Evolutionary conservation across 306 rosid species (phyloP).

Genomic region (Malus asiatica): DNA sequence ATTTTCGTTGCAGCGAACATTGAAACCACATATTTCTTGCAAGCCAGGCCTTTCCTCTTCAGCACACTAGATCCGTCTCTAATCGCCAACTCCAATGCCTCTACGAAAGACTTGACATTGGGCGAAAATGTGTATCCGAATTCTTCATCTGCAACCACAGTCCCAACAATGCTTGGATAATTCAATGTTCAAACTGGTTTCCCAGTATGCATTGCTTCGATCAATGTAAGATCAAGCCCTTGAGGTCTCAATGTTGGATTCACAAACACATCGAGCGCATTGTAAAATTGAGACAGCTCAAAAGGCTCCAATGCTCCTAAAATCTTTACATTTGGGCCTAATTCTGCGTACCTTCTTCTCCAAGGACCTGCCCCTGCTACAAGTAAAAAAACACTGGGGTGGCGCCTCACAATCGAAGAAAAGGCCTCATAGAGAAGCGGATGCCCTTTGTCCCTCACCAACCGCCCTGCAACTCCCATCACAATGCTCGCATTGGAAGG

Average conservation of each 20-base stretch:
- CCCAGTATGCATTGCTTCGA: constrained; percentile 21
- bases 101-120: constrained; percentile 17
- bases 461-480: constrained; percentile 28
- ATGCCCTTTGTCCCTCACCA: constrained; percentile 26
- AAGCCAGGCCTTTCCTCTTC: constrained; percentile 22
- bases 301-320: constrained; percentile 19
- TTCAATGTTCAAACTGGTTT: constrained; percentile 20
- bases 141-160: constrained; percentile 16
- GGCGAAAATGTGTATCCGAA: constrained; percentile 26
- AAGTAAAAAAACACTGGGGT: constrained; percentile 4
- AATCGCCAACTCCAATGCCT: constrained; percentile 17
- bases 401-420: constrained; percentile 13
- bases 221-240: constrained; percentile 26
- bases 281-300: constrained; percentile 18
- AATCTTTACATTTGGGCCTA: constrained; percentile 25
- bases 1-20: constrained; percentile 22
- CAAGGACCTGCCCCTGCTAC: constrained; percentile 27
- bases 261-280: constrained; percentile 22
- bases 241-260: constrained; percentile 27
- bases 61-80: constrained; percentile 19
- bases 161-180: constrained; percentile 30
- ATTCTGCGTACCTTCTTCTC: constrained; percentile 21
- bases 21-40: constrained; percentile 17
- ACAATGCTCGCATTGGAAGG: constrained; percentile 19
- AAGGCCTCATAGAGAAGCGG: constrained; percentile 19